Base-by-base conservation (phyloP, 2,329 filamentous ascomycete species). In the Huntiella abstrusa region DNA sequence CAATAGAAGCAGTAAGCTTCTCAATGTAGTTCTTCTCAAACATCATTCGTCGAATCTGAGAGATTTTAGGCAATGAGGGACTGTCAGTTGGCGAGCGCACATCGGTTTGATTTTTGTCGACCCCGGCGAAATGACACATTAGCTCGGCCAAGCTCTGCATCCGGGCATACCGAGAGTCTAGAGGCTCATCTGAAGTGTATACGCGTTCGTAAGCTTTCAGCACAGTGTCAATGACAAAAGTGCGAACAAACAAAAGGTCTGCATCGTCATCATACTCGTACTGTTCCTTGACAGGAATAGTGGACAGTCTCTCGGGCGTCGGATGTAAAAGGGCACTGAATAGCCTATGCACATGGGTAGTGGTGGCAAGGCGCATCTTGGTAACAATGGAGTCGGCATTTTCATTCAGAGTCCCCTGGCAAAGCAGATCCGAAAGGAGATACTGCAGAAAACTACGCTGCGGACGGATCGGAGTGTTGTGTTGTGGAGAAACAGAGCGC, bases 21-120 rank as follows among this genome's bases (percentile, higher is more conserved):
- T 83, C 75, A 51, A 96, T 79, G 59, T 91, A 94, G 47, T 92
- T 86, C 65, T 96, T 98, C 63, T 98, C 91, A 55, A 93, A 96
- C 91, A 98, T 98, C 50, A 95, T 77, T 53, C 86, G 84, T 33
- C 84, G 80, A 54, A 98, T 73, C 57, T 94, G 86, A 32, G 42
- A 39, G n/a, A 46, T n/a, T 17, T 49, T 33, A 5, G 41, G 40
- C 7, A 37, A 22, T 22, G 32, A 40, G 13, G 42, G 33, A 55
- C 81, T 78, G 41, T 59, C 58, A 53, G 69, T 56, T 46, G 64
- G 52, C 54, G 60, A 51, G 59, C 66, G 51, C n/a, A 54, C 50
- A 35, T 61, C 62, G 50, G 62, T 64, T 52, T 63, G 62, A 40
- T 68, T 67, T 11, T 85, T 75, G 58, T 81, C 82, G 39, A 84